Base-by-base conservation (phyloP, 371 early-diverging fungal genomes). In the Syncephalis plumigaleata region DNA sequence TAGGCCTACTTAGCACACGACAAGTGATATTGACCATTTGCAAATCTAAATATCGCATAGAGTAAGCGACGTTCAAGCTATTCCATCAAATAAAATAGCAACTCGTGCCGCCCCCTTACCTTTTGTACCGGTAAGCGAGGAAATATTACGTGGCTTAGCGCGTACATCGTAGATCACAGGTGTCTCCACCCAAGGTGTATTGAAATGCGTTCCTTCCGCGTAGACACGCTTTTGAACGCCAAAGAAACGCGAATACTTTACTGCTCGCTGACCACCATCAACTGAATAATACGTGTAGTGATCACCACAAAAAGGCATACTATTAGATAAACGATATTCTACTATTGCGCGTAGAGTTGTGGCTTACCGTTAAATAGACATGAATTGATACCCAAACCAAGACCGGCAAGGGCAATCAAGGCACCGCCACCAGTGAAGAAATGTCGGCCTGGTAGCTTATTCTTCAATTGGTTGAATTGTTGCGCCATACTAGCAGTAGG, bases 11-110 rank as follows among this genome's bases (percentile, higher is more conserved):
- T 44, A 97, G 71, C n/a, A 95, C 98, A 73, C 98, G 88, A 59
- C 92, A 83, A 17, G 94, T 91, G 58, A 97, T 95, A 77, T 97
- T 95, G 55, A 97, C 98, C 98, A 97, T 97, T 63, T 97, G 98
- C 56, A 97, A 67, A 78, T 97, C 96, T 79, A 53, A 37, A 11
- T 21, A 16, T n/a, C n/a, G n/a, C n/a, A n/a, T n/a, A n/a, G n/a
- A n/a, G n/a, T n/a, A 26, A 16, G 75, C 39, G 61, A 72, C 68
- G 45, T 79, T 65, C 9, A 80, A 81, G 36, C 65, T 57, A 27
- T 70, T 78, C 44, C 75, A 21, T 73, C 55, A 72, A 73, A 78
- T 24, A 80, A 84, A 37, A 85, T 50, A 45, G 77, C 55, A 56
- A 48, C 44, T 20, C 22, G 2, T 17, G 23, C 20, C 3, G 24